A percentile compares a stretch with the other conserved stretches of the same genome.
Conservation (phyloP, 2,329 filamentous ascomycete species). For the Monosporascus sp. region DNA sequence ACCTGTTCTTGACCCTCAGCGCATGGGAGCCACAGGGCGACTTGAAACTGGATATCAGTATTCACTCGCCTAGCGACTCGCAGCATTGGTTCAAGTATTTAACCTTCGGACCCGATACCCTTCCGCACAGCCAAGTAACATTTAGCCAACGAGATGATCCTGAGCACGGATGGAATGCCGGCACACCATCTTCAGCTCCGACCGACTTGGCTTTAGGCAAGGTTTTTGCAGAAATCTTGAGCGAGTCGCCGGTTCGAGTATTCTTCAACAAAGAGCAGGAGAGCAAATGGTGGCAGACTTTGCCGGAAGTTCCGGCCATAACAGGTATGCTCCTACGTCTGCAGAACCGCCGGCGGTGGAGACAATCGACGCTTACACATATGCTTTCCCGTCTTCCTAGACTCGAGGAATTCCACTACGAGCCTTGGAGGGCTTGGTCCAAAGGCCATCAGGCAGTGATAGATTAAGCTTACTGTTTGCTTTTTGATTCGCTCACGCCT, state of each 20-base stretch:
- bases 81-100: conserved; percentile 33
- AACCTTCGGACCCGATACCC: conserved; percentile 20
- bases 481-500: conserved; percentile 22
- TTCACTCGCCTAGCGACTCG: conserved; percentile 32
- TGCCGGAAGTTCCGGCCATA: conserved; percentile 23
- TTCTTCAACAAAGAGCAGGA: conserved; percentile 17
- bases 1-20: conserved; percentile 26
- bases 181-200: conserved; percentile 11
- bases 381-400: conserved; percentile 25
- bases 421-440: conserved; percentile 27
- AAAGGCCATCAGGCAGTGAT: conserved; percentile 13
- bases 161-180: conserved; percentile 18
- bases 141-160: conserved; percentile 16
- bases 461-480: conserved; percentile 4
- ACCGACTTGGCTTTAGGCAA: conserved; percentile 9
- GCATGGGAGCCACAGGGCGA: conserved; percentile 26
- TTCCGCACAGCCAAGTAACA: conserved; percentile 18
- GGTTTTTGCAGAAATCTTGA: conserved; percentile 18
- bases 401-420: conserved; percentile 27
- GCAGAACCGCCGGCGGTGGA: conserved; percentile 28
- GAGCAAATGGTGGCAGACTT: conserved; percentile 18
- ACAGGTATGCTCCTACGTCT: conserved; percentile 26
- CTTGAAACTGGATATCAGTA: conserved; percentile 32
- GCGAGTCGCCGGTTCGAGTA: conserved; percentile 6
- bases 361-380: conserved; percentile 18